Evolutionary conservation across 148 eudicot genomes (phyloP), one percentile per base, ranked within the genome.

Genomic region (Silene latifolia): DNA sequence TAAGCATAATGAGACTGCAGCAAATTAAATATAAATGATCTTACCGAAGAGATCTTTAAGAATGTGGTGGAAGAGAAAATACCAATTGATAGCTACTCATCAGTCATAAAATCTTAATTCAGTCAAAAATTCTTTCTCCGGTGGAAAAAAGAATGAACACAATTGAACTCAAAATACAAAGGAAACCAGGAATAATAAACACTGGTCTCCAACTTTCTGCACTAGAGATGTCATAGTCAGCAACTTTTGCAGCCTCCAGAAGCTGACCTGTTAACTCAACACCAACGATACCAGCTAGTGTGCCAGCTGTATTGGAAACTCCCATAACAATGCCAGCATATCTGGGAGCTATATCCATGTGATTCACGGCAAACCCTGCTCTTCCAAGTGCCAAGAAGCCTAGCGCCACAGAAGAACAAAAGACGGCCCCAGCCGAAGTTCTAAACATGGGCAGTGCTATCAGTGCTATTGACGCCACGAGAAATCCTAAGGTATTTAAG

Each of bases 301-400:
- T 93, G 48, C 98, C 98, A 13, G 98, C 98, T 62, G 98, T 93
- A 73, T 93, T 93, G 4, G 98, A 93, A 71, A 93, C 92, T 74
- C 98, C 98, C 97, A 93, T 93, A 14, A 93, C 93, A 53, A 93
- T 93, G 18, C 98, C 98, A 54, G 98, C 98, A 75, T 88, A 93
- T 72, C 97, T 86, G 1, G 98, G 98, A 77, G 98, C 98, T 79
- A 93, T 85, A 77, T 93, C 98, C 98, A 93, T 93, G 80, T 93
- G 98, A 82, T 93, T 93, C 60, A 93, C 94, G 0, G 98, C 98
- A 89, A 93, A 93, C 21, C 98, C 98, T 32, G 97, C 98, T 85
- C 98, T 84, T 42, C 97, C 98, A n/a, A 93, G 84, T 12, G 98
- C 97, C 90, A 93, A 81, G 81, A 89, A 93, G 44, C 98, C 98